These are phyloP conservation scores for Beauveria medogensis DNA, from an alignment of 2,329 filamentous ascomycete species.

Conservation along the genomic window DNA sequence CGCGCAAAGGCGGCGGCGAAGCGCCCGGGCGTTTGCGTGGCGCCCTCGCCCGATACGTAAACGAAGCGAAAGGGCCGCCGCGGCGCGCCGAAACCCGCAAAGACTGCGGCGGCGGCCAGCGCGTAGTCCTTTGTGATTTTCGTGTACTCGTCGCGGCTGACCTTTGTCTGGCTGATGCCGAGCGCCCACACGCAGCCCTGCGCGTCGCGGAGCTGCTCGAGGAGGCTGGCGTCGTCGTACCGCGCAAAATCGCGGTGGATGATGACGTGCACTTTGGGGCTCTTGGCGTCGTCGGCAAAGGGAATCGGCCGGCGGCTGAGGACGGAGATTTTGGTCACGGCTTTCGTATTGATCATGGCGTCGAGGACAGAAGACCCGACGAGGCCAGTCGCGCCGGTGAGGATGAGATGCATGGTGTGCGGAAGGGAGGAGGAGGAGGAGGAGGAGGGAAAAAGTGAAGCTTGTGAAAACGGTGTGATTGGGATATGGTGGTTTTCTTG, in stretches of 20 bases:
- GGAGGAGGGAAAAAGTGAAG: too few relatives aligned
- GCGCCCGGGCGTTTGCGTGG: conserved; percentile 46
- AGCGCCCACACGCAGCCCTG: conserved; percentile 67
- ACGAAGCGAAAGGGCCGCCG: conserved; percentile 58
- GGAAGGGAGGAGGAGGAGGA: too few relatives aligned
- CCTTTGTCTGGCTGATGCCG: conserved; percentile 54
- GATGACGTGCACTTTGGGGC: conserved; percentile 57
- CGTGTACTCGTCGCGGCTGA: conserved; percentile 57
- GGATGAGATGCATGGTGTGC: conserved; percentile 50
- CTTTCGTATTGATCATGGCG: conserved; percentile 46
- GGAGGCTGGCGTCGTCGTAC: conserved; percentile 50
- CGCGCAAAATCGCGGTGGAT: conserved; percentile 57
- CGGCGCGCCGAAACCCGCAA: conserved; percentile 36
- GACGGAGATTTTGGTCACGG: conserved; percentile 59
- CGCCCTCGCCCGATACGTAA: conserved; percentile 58
- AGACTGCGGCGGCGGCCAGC: conserved; percentile 54
- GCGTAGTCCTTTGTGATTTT: conserved; percentile 61
- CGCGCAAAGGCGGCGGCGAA: conserved; percentile 51
- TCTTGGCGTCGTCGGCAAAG: conserved; percentile 48
- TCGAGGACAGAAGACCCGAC: conserved; percentile 55
- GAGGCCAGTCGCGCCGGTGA: conserved; percentile 61
- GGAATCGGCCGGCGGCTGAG: conserved; percentile 57
- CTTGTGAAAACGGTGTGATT: too few relatives aligned
- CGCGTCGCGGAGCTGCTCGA: conserved; percentile 51
- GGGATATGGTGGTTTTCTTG: too few relatives aligned